Evolutionary conservation across 2,329 filamentous ascomycete genomes (phyloP).

Genomic region (Claviceps arundinis): DNA sequence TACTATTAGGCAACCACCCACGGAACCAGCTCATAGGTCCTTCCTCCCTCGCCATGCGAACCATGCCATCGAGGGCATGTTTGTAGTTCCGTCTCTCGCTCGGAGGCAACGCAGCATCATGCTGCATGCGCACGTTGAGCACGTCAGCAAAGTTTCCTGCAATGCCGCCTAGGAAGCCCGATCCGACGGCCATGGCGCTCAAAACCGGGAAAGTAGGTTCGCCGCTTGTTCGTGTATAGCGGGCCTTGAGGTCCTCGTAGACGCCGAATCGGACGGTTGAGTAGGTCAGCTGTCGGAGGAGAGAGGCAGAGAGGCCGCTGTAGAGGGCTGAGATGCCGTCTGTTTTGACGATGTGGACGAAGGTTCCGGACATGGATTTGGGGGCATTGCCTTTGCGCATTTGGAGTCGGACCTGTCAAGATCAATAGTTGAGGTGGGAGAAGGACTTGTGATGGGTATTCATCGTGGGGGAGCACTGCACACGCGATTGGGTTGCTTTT

Average conservation of each 20-base stretch:
- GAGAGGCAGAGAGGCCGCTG: constrained; percentile 78
- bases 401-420: constrained; percentile 67
- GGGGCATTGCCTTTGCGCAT: constrained; percentile 64
- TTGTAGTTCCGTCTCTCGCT: constrained; percentile 75
- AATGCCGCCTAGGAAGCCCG: constrained; percentile 79
- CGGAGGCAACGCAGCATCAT: constrained; percentile 64
- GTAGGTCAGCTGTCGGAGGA: constrained; percentile 90
- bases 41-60: constrained; percentile 79
- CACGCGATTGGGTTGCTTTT: too few species aligned
- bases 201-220: constrained; percentile 62
- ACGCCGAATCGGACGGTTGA: constrained; percentile 92
- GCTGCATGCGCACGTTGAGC: constrained; percentile 96
- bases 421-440: background rate
- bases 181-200: constrained; percentile 66
- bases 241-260: constrained; percentile 83
- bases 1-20: constrained; percentile 72
- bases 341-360: constrained; percentile 63
- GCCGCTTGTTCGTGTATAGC: constrained; percentile 34
- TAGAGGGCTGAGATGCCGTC: constrained; percentile 77
- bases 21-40: constrained; percentile 66
- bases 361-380: constrained; percentile 73
- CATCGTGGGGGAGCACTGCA: too few species aligned
- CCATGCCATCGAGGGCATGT: constrained; percentile 73
- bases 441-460: too few species aligned
- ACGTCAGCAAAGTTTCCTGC: constrained; percentile 93